Base-by-base conservation (phyloP, 1,139 yeast genomes). In the Protomyces inouyei region DNA sequence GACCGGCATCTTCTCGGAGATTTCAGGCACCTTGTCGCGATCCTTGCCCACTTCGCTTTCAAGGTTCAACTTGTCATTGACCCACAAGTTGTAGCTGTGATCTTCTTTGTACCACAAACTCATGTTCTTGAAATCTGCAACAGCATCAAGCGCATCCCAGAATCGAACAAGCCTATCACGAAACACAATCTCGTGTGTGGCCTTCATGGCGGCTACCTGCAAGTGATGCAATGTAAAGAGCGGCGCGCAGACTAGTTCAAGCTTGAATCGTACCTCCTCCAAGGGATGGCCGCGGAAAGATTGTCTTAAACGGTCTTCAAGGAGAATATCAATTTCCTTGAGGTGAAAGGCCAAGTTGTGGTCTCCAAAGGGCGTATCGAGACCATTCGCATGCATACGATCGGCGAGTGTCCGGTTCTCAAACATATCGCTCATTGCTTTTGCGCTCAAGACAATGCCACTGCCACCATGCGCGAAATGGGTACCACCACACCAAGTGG, bases 381-480 rank as follows among this genome's bases (percentile, higher is more conserved):
- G 67, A 1, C 76, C 70, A 16, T 66, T 61, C 21, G 69, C 64
- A 40, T 74, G 75, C 16, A 67, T 66, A 35, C 66, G 57, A 52
- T 70, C 68, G 37, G 73, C 72, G 12, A 16, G 48, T 18, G 18
- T 10, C 12, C 65, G 57, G 35, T 59, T 53, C 35, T 72, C 72
- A 55, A 72, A 71, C 10, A 72, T 72, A 52, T 66, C 67, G 38
- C 70, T 67, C 74, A 76, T 70, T 2, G 76, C 73, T 3, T 70
- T 75, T 1, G 70, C 69, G 3, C 78, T 75, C 9, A 76, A 65
- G 3, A 76, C 74, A 1, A 76, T 75, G 1, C 76, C 78, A 5
- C 76, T 71, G 6, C 79, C 79, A 3, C 79, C 79, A 61, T 76
- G 77, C 2, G 77, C 79, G 68, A 76, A 76, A 16, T 43, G 28